Percentiles rank a stretch among this genome's conserved stretches.
Conservation (phyloP, 2,329 filamentous ascomycete species). For the Apiospora hydei region DNA sequence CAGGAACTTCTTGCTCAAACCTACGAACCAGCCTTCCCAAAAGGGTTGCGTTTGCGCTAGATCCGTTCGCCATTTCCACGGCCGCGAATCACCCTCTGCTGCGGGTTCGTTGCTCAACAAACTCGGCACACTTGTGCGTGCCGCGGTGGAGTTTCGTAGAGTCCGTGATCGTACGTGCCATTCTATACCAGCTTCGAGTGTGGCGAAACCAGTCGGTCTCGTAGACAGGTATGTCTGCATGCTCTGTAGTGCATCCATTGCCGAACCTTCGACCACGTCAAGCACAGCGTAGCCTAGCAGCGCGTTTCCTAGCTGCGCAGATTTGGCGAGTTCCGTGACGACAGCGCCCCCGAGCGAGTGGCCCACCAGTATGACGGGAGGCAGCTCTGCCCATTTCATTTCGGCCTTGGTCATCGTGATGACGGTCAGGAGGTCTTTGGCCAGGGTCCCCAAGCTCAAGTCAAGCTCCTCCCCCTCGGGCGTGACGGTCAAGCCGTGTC, state of each 20-base stretch:
- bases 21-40: constrained; percentile 94
- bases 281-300: constrained; percentile 88
- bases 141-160: constrained; percentile 82
- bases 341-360: constrained; percentile 94
- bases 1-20: constrained; percentile 88
- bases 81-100: constrained; percentile 45
- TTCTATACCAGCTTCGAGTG: constrained; percentile 80
- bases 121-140: constrained; percentile 84
- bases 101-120: constrained; percentile 60
- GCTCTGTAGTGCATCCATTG: constrained; percentile 90
- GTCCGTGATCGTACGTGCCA: constrained; percentile 94
- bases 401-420: constrained; percentile 70
- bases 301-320: constrained; percentile 68
- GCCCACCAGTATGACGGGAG: constrained; percentile 82
- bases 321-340: constrained; percentile 80
- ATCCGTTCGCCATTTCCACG: constrained; percentile 88
- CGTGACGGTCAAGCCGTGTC: constrained; percentile 78
- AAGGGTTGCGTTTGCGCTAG: constrained; percentile 84
- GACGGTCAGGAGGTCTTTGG: constrained; percentile 74
- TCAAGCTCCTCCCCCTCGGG: constrained; percentile 58
- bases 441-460: constrained; percentile 75
- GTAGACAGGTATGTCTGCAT: constrained; percentile 93
- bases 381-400: constrained; percentile 77
- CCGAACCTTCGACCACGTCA: constrained; percentile 94
- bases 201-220: constrained; percentile 80